phyloP scores from a whole-genome alignment of 2,329 filamentous ascomycete species.

The Fusarium agapanthi region DNA sequence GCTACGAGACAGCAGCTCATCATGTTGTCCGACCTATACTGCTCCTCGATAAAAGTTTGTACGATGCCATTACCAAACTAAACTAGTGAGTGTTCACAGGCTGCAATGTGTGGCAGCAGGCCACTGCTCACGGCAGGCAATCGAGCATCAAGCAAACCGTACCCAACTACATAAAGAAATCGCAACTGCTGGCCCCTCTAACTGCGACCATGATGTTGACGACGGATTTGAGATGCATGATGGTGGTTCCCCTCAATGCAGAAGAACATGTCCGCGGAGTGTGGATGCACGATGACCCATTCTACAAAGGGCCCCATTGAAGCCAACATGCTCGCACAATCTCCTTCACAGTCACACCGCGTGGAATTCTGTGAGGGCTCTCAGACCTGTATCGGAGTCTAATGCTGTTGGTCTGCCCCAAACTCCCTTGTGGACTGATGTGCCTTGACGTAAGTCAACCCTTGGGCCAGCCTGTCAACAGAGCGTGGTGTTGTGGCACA shows the following conservation, averaged over 20 bases:
- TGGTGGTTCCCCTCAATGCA: constrained; percentile 37
- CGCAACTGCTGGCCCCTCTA: constrained; percentile 1
- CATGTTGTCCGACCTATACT: constrained; percentile 10
- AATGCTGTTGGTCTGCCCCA: constrained; percentile 35
- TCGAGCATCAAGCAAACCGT: background rate
- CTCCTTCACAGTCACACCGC: constrained; percentile 29
- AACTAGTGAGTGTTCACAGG: constrained; percentile 12
- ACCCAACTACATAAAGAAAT: background rate
- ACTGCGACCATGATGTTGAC: constrained; percentile 9
- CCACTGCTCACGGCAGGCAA: constrained; percentile 1
- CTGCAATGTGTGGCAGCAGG: background rate
- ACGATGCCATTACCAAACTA: constrained; percentile 3
- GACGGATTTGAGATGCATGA: constrained; percentile 29
- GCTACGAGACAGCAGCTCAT: background rate
- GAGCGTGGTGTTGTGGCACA: constrained; percentile 36
- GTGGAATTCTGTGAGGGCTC: constrained; percentile 18
- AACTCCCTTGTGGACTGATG: constrained; percentile 40
- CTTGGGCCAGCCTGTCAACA: constrained; percentile 33
- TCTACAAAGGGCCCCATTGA: constrained; percentile 37
- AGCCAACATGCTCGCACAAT: constrained; percentile 26
- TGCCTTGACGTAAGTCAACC: constrained; percentile 43
- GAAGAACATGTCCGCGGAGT: constrained; percentile 34
- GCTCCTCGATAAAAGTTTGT: constrained; percentile 20
- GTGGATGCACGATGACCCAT: constrained; percentile 38
- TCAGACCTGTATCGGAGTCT: constrained; percentile 26